These are phyloP conservation scores for Hypoxylon sp. DNA, from an alignment of 2,329 filamentous ascomycete genomes.

Conservation along the genomic window DNA sequence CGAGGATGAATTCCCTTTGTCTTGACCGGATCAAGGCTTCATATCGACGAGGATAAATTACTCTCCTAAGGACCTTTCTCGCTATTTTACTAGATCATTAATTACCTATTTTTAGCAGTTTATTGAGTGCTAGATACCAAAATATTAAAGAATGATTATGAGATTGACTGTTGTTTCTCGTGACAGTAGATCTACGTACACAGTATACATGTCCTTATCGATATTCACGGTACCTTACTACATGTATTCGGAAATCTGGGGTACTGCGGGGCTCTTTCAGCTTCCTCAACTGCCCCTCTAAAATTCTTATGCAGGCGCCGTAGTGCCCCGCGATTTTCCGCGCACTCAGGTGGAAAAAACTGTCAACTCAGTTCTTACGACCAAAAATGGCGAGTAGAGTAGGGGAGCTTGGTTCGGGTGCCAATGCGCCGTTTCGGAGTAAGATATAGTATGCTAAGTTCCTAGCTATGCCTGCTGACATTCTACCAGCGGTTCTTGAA, in stretches of 20 bases:
- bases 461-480: conserved; percentile 1
- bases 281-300: conserved; percentile 37
- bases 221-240: conserved; percentile 1
- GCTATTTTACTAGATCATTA: not conserved
- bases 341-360: conserved; percentile 13
- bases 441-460: conserved; percentile 6
- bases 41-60: conserved; percentile 2
- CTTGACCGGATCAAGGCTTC: not conserved
- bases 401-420: conserved; percentile 24
- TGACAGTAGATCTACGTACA: not conserved
- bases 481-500: conserved; percentile 55
- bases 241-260: conserved; percentile 29
- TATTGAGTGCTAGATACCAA: conserved; percentile 10
- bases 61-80: conserved; percentile 10
- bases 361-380: conserved; percentile 21
- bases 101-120: not conserved
- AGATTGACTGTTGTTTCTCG: not conserved
- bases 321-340: conserved; percentile 32
- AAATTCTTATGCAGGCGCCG: conserved; percentile 20
- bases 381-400: conserved; percentile 34
- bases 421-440: conserved; percentile 24
- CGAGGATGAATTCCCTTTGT: conserved; percentile 12
- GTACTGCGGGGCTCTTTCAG: conserved; percentile 29
- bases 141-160: not conserved
- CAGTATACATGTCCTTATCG: conserved; percentile 13